Conservation (phyloP, 495 filamentous ascomycete species). For the Clohesyomyces aquaticus region DNA sequence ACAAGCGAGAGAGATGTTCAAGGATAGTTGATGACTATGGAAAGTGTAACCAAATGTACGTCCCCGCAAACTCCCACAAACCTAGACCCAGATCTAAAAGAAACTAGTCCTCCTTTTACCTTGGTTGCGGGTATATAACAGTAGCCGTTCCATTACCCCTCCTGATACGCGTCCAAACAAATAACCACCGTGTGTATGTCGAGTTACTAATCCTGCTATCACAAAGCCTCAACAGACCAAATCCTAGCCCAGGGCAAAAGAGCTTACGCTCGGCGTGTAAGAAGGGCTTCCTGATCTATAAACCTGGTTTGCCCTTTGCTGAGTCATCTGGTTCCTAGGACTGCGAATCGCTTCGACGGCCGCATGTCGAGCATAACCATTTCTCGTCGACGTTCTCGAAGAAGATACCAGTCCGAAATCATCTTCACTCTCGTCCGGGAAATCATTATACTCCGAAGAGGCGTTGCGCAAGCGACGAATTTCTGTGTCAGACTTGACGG, state of each 20-base stretch:
- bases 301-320: conserved; percentile 6
- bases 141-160: too few species aligned
- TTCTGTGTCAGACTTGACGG: conserved; percentile 4
- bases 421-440: not conserved
- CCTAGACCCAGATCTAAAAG: too few species aligned
- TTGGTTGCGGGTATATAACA: too few species aligned
- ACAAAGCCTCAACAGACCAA: too few species aligned
- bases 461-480: not conserved
- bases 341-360: conserved; percentile 21
- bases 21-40: too few species aligned
- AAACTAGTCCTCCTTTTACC: too few species aligned
- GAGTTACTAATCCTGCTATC: too few species aligned
- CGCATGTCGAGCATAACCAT: conserved; percentile 1
- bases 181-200: too few species aligned
- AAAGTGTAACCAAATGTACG: too few species aligned
- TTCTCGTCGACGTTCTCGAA: not conserved
- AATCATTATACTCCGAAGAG: not conserved
- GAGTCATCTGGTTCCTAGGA: conserved; percentile 23
- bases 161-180: too few species aligned
- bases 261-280: conserved; percentile 26
- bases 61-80: too few species aligned
- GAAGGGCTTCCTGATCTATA: not conserved
- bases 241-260: conserved; percentile 20
- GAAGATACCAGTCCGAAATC: not conserved
- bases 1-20: too few species aligned